These are phyloP conservation scores for Nothophytophthora sp. DNA, from an alignment of 352 stramenopile genomes.

Conservation along the genomic window DNA sequence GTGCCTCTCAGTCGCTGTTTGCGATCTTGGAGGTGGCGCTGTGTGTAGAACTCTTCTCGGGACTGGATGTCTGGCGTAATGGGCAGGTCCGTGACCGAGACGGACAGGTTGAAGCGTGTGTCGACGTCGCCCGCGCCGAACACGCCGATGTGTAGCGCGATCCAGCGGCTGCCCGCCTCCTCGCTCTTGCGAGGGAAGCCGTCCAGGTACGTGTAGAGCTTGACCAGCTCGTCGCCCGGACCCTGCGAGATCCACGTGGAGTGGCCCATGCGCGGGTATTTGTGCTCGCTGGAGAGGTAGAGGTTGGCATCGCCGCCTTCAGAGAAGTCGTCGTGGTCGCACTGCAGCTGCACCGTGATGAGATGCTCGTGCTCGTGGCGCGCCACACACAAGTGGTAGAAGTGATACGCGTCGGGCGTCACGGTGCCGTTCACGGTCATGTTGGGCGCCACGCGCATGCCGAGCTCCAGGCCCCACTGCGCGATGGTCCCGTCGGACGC, in stretches of 20 bases:
- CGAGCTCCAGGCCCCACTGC: constrained; percentile 40
- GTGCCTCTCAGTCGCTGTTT: constrained; percentile 14
- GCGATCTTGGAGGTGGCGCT: constrained; percentile 32
- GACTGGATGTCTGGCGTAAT: constrained; percentile 46
- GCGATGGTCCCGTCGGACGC: constrained; percentile 68
- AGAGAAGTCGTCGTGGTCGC: constrained; percentile 16
- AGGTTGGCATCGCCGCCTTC: constrained; percentile 56
- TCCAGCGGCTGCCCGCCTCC: constrained; percentile 38
- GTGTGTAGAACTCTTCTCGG: constrained; percentile 60
- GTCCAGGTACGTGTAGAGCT: constrained; percentile 77
- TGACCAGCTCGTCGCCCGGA: constrained; percentile 52
- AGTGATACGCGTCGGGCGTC: constrained; percentile 49
- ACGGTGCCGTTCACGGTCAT: constrained; percentile 70
- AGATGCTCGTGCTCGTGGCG: constrained; percentile 80
- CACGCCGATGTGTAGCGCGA: constrained; percentile 75
- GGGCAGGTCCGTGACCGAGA: constrained; percentile 65
- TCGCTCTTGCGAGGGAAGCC: constrained; percentile 67
- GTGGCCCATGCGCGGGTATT: constrained; percentile 61
- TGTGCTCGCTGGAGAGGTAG: constrained; percentile 68
- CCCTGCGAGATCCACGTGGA: constrained; percentile 75
- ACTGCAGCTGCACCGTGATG: constrained; percentile 64
- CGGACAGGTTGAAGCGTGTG: constrained; percentile 46
- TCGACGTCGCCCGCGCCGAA: constrained; percentile 35
- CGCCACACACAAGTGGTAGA: constrained; percentile 74
- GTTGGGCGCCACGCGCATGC: constrained; percentile 59